These are phyloP conservation scores for Apiospora pterosperma DNA, from an alignment of 2,329 filamentous ascomycete species.

Conservation along the genomic window DNA sequence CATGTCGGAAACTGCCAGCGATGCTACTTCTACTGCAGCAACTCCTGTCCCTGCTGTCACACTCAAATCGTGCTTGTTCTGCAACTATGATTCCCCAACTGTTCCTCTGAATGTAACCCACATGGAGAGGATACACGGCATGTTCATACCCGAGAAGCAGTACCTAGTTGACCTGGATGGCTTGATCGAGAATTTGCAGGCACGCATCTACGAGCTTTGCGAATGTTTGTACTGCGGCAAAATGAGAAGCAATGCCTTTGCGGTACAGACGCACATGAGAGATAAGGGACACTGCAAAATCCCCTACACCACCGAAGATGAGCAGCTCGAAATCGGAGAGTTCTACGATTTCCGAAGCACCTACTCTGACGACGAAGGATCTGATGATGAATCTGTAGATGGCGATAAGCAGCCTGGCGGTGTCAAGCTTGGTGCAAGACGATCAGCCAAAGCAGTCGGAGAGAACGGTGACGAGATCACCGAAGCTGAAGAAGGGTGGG, in stretches of 20 bases:
- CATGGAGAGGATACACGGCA: conserved; percentile 90
- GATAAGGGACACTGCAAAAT: conserved; percentile 98
- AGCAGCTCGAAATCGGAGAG: conserved; percentile 91
- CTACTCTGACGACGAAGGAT: conserved; percentile 78
- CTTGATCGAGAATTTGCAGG: conserved; percentile 72
- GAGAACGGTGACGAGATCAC: conserved; percentile 53
- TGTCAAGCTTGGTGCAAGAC: conserved; percentile 66
- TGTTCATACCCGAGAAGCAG: conserved; percentile 84
- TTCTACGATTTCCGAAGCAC: conserved; percentile 97
- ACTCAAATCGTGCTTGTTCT: conserved; percentile 75
- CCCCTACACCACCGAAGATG: conserved; percentile 80
- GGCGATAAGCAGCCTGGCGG: conserved; percentile 53
- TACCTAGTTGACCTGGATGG: conserved; percentile 83
- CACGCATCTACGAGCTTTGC: conserved; percentile 74
- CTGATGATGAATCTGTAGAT: conserved; percentile 48
- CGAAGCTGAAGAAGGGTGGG: conserved; percentile 77
- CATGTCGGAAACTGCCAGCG: conserved; percentile 31
- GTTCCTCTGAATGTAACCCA: conserved; percentile 76
- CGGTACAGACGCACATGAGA: conserved; percentile 93
- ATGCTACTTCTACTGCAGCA: conserved; percentile 38
- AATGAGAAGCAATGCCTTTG: conserved; percentile 71
- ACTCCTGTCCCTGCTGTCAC: conserved; percentile 39
- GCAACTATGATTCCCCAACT: conserved; percentile 78
- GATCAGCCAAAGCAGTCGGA: conserved; percentile 48
- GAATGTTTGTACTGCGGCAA: conserved; percentile 90